Evolutionary conservation across 495 filamentous ascomycete genomes (phyloP).

Genomic region (Hypomontagnella submonticulosa): DNA sequence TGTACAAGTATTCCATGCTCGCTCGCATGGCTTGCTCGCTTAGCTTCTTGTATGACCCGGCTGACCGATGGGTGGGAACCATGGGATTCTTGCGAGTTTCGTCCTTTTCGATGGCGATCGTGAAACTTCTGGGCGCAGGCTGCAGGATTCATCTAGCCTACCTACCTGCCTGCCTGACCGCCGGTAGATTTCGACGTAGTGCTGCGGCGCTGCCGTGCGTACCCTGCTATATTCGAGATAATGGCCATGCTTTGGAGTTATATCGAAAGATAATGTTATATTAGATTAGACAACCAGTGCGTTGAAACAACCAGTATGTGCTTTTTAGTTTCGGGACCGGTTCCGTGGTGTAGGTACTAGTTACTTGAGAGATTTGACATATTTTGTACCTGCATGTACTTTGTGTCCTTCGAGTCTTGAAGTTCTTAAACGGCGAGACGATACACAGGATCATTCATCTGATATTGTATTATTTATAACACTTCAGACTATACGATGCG

Average conservation of each 20-base stretch:
- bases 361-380: background rate
- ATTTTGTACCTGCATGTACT: conserved; percentile 8
- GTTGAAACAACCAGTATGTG: background rate
- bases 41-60: background rate
- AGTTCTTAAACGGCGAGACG: background rate
- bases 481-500: background rate
- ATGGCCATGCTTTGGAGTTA: conserved; percentile 12
- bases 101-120: background rate
- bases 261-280: background rate
- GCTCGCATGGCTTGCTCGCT: background rate
- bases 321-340: background rate
- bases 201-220: conserved; percentile 6
- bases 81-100: background rate
- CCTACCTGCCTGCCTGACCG: conserved; percentile 14
- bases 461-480: too few species aligned
- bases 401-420: background rate
- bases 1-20: background rate
- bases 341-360: background rate
- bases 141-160: conserved; percentile 30
- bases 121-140: conserved; percentile 16
- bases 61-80: background rate
- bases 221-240: conserved; percentile 15
- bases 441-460: background rate
- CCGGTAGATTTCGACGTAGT: conserved; percentile 2
- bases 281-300: conserved; percentile 13